A percentile compares a stretch with the other conserved stretches of the same genome.
Conservation (phyloP, 2,329 filamentous ascomycete genomes). For the Colletotrichum sojae region DNA sequence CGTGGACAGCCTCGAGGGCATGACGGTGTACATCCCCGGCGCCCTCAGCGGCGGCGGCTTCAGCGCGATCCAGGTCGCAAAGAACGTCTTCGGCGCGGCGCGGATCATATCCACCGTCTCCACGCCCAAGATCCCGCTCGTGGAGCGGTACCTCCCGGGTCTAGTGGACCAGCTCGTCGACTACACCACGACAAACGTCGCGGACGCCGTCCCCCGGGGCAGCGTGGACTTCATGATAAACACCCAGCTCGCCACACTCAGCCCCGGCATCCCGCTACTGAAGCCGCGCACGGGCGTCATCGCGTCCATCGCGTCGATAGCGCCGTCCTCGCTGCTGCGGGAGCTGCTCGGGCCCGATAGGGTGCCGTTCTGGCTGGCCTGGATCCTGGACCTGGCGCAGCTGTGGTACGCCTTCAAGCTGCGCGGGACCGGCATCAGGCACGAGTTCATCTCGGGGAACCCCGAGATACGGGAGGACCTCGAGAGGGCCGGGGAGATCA, state of each 20-base stretch:
- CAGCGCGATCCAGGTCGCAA: conserved; percentile 63
- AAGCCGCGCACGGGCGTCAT: conserved; percentile 55
- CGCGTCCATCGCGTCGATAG: conserved; percentile 57
- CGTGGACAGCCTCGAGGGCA: conserved; percentile 59
- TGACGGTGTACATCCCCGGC: conserved; percentile 66
- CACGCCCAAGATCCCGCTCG: conserved; percentile 63
- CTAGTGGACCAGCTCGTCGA: conserved; percentile 66
- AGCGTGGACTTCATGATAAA: conserved; percentile 66
- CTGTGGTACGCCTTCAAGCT: conserved; percentile 59
- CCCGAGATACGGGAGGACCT: conserved; percentile 57
- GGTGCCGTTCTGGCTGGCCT: conserved; percentile 56
- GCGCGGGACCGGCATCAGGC: conserved; percentile 59
- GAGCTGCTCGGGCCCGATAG: conserved; percentile 49
- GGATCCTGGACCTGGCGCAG: conserved; percentile 53
- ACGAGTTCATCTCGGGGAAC: conserved; percentile 62
- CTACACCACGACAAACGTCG: conserved; percentile 60
- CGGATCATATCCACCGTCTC: conserved; percentile 67
- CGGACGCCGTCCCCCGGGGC: conserved; percentile 53
- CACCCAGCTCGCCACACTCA: conserved; percentile 59
- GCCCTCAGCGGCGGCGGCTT: conserved; percentile 64
- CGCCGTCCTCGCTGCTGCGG: conserved; percentile 48
- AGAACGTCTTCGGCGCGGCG: conserved; percentile 62
- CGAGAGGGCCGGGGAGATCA: conserved; percentile 56
- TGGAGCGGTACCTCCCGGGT: conserved; percentile 57
- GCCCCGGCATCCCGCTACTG: conserved; percentile 55